Percentiles rank a stretch among this genome's conserved stretches.
These are phyloP conservation scores for Fragilaria radians DNA, from an alignment of 108 stramenopile species.

Conservation along the genomic window DNA sequence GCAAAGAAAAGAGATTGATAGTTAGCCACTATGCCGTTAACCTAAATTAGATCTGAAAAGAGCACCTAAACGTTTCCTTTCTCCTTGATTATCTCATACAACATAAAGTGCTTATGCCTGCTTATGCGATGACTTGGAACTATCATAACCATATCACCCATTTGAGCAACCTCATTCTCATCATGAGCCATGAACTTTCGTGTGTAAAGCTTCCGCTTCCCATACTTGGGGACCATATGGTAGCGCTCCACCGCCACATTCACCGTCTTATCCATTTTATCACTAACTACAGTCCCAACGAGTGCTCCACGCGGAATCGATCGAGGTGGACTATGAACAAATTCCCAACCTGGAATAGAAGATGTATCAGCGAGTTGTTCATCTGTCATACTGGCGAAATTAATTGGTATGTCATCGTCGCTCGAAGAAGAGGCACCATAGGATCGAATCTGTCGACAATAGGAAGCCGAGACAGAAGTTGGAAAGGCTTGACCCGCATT, in stretches of 20 bases:
- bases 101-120: slow-evolving; percentile 82
- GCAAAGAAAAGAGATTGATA: too few species aligned
- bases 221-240: slow-evolving; percentile 60
- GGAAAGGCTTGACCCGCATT: too few species aligned
- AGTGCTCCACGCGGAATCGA: slow-evolving; percentile 64
- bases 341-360: slow-evolving; percentile 73
- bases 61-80: slow-evolving; percentile 74
- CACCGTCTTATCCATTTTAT: slow-evolving; percentile 87
- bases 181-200: slow-evolving; percentile 92
- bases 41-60: too few species aligned
- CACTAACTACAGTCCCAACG: slow-evolving; percentile 78
- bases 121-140: slow-evolving; percentile 79
- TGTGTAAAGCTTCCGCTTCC: slow-evolving; percentile 59
- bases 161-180: slow-evolving; percentile 71
- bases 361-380: slow-evolving; percentile 57
- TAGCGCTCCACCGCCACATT: slow-evolving; percentile 87
- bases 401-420: not conserved
- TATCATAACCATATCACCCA: slow-evolving; percentile 86
- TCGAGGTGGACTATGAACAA: slow-evolving; percentile 73
- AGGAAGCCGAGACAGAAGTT: too few species aligned
- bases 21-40: too few species aligned
- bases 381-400: slow-evolving; percentile 54
- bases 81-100: slow-evolving; percentile 69
- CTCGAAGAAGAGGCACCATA: not conserved
- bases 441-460: too few species aligned